phyloP scores from a whole-genome alignment of 768 basidiomycete species.

The Pleurotus tuber-regium region DNA sequence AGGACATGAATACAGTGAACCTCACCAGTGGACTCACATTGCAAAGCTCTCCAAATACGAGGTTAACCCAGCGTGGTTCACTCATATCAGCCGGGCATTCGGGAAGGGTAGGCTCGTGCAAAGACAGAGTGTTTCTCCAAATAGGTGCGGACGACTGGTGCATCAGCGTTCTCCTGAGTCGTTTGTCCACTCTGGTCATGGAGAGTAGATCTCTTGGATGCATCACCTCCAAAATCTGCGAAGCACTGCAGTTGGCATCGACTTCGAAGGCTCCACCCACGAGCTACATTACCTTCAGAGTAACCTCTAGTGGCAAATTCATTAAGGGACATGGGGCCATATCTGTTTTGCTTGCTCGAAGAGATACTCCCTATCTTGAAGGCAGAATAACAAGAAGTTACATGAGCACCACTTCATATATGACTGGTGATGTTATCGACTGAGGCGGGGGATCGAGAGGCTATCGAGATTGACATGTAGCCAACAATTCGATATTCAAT shows the following conservation, averaged over 20 bases:
- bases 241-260: neutral
- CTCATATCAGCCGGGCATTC: conserved; percentile 2
- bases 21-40: neutral
- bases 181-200: neutral
- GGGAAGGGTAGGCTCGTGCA: conserved; percentile 4
- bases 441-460: no score
- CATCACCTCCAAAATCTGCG: conserved; percentile 1
- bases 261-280: neutral
- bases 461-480: no score
- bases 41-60: neutral
- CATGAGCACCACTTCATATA: no score
- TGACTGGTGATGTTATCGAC: no score
- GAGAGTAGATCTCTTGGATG: neutral
- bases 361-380: neutral
- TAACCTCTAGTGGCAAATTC: neutral
- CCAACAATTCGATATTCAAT: no score
- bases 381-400: no score
- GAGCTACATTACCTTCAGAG: neutral
- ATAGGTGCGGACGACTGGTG: neutral
- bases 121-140: neutral
- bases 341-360: neutral
- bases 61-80: conserved; percentile 2
- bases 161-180: neutral
- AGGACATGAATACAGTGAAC: neutral
- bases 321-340: neutral